Conservation (phyloP, 2,329 filamentous ascomycete species). For the Alternaria hordeiaustralica region DNA sequence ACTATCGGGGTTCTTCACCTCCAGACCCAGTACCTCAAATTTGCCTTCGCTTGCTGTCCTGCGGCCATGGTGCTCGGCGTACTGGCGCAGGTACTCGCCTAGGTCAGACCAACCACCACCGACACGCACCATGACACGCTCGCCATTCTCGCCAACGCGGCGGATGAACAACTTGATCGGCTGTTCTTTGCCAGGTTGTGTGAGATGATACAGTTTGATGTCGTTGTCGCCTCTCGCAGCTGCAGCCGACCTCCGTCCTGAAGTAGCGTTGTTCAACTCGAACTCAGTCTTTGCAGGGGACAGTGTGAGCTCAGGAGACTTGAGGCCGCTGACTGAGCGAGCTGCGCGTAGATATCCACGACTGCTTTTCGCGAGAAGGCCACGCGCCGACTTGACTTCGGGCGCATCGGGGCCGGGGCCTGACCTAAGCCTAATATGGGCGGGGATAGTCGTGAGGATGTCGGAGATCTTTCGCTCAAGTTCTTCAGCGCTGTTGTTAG, state of each 20-base stretch:
- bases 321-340: constrained; percentile 41
- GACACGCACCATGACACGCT: constrained; percentile 97
- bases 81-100: constrained; percentile 92
- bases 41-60: constrained; percentile 63
- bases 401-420: constrained; percentile 38
- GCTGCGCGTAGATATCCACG: constrained; percentile 41
- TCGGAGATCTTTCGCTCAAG: constrained; percentile 81
- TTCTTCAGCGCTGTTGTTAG: constrained; percentile 58
- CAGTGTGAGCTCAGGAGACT: constrained; percentile 46
- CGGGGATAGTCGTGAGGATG: constrained; percentile 78
- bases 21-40: constrained; percentile 62
- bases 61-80: constrained; percentile 89
- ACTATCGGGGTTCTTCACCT: constrained; percentile 35
- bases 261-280: constrained; percentile 30
- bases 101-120: constrained; percentile 98
- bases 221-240: constrained; percentile 58
- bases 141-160: constrained; percentile 85
- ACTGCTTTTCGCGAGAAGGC: constrained; percentile 36
- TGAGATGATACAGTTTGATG: constrained; percentile 91
- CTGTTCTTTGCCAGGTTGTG: constrained; percentile 79
- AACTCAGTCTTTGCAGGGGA: constrained; percentile 46
- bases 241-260: constrained; percentile 39
- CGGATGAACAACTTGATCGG: constrained; percentile 96
- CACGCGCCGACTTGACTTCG: constrained; percentile 37
- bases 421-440: constrained; percentile 74